Evolutionary conservation across 176 grass and related monocot genomes (phyloP), one percentile per base, ranked within the genome.

Genomic region (Carex cristatella): DNA sequence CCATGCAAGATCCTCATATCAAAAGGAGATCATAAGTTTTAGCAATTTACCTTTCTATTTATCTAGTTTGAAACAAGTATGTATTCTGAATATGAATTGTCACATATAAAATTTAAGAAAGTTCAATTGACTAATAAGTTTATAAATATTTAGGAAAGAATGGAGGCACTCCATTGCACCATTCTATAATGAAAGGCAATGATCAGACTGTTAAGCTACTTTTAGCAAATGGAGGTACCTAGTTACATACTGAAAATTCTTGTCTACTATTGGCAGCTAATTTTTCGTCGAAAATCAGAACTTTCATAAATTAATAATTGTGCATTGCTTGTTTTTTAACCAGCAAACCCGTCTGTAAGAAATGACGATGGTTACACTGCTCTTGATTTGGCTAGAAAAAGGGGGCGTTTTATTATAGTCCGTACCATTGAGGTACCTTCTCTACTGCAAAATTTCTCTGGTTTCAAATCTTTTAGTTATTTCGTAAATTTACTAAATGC

Each of bases 361-460:
- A 99, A 99, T 68, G 96, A 95, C 81, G 88, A 99, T 86, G 90
- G 90, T 19, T 84, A 92, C 59, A 95, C 90, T 66, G 91, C 96
- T 68, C 96, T 99, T 85, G 96, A 99, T 61, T 12, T 99, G 87
- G 93, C 96, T 42, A 94, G 96, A 86, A 92, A 95, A 86, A 95
- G 90, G 73, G 96, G 93, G 23, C 90, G 94, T 73, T 72, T 87
- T 60, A 90, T 90, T 7, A 90, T 99, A 53, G 91, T 99, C n/a
- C 86, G 93, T 9, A 84, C 93, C 53, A 94, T 99, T 88, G 96
- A 99, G 96, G 96, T 99, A 84, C 85, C 81, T 33, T 23, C 19
- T 79, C 48, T 8, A 48, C 32, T 6, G 72, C 12, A 12, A 60
- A 32, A 30, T 7, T 79, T 79, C n/a, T 79, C 4, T 59, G 35